Evolutionary conservation across 176 grass and related monocot genomes (phyloP), one percentile per base, ranked within the genome.

Genomic region (Lolium rigidum): DNA sequence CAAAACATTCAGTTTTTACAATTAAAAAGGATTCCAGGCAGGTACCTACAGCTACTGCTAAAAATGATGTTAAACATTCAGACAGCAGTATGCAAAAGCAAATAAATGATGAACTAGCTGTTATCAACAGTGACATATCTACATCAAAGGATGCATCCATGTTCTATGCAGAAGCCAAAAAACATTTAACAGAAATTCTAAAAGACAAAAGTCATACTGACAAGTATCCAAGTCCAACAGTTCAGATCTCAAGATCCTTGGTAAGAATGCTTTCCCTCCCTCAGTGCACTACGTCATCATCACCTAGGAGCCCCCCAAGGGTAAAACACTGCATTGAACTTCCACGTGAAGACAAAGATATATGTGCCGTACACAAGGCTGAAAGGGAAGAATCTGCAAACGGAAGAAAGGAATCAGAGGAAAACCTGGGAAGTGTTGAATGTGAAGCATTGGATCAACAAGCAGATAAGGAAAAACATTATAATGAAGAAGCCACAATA

Each of bases 111-210:
- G 39, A 13, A 20, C 35, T 20, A 38, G 47, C 35, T 44, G 46
- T 9, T 77, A 84, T 64, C 17, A 67, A 83, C 39, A 71, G 28
- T 16, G n/a, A 86, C 63, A 22, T 61, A 65, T 76, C 64, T 39
- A 37, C 76, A 57, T 80, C 87, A 28, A 92, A 82, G 72, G 64
- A 62, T 88, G 79, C 80, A 50, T 96, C 80, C 82, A 60, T 79
- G 28, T 92, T 99, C 66, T 96, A 96, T 56, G 84, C 91, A 54
- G 90, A 94, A 69, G 97, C 94, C 17, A 99, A 85, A 90, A 99
- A 92, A 70, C 97, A 94, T 91, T 76, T 96, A 61, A 89, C 87
- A 46, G 88, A 96, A 31, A 89, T 96, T 76, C 76, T 96, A 17
- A 80, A 90, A 78, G 58, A 84, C 39, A 88, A 83, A 83, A 88